Percentiles rank a stretch among this genome's conserved stretches.
Conservation (phyloP, 169 alveolate genomes). For the Plasmodium knowlesi region DNA sequence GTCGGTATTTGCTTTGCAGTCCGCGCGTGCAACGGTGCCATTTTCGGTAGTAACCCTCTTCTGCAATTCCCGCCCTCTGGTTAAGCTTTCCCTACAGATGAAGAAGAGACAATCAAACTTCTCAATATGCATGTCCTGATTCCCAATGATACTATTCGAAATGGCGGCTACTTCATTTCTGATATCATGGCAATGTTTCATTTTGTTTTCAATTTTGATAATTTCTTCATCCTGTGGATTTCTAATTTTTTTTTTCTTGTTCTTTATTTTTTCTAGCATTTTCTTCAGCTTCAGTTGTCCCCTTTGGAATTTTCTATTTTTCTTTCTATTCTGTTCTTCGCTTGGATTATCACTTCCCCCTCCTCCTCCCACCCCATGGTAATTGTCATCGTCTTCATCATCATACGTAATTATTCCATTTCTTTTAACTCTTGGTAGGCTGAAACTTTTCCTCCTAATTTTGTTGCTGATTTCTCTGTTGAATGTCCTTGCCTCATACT, state of each 20-base stretch:
- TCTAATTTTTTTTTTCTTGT: conserved; percentile 8
- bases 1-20: not conserved
- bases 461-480: conserved; percentile 12
- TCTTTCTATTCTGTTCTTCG: not conserved
- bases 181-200: conserved; percentile 21
- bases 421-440: conserved; percentile 34
- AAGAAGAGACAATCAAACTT: conserved; percentile 36
- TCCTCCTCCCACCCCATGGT: not conserved
- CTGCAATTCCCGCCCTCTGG: not conserved
- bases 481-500: conserved; percentile 8
- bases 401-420: conserved; percentile 47
- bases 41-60: not conserved
- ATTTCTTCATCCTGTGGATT: conserved; percentile 29
- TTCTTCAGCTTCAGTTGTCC: conserved; percentile 22
- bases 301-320: conserved; percentile 23
- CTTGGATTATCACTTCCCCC: not conserved
- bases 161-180: conserved; percentile 30
- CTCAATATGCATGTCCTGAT: conserved; percentile 18
- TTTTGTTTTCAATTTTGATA: conserved; percentile 10
- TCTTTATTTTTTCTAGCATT: conserved; percentile 17
- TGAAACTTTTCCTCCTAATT: conserved; percentile 23
- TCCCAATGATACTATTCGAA: conserved; percentile 31
- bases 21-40: not conserved
- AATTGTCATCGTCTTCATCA: conserved; percentile 8
- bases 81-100: conserved; percentile 28